Percentiles rank a stretch among this genome's conserved stretches.
These are phyloP conservation scores for Fraxinus angustifolia DNA, from an alignment of 305 asterid species.

Conservation along the genomic window DNA sequence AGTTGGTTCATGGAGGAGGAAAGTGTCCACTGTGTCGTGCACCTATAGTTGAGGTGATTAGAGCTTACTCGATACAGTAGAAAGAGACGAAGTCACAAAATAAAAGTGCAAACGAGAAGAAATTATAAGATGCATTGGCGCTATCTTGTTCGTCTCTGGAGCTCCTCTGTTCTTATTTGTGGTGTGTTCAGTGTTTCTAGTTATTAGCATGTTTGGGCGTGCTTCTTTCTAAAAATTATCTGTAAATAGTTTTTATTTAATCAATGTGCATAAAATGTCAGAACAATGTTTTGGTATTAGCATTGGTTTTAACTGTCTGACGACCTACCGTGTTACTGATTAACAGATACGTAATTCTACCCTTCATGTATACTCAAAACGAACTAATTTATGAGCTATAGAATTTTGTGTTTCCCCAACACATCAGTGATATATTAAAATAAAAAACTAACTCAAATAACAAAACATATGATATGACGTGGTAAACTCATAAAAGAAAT, in stretches of 20 bases:
- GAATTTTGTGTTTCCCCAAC: no score
- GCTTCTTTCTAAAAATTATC: not conserved
- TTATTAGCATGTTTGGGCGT: not conserved
- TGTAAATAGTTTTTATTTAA: not conserved
- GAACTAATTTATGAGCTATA: no score
- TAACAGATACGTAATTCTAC: no score
- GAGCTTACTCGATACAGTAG: slow-evolving; percentile 94
- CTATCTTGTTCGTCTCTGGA: slow-evolving; percentile 25
- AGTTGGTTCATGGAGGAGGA: slow-evolving; percentile 85
- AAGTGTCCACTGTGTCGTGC: slow-evolving; percentile 96
- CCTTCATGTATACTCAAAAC: no score
- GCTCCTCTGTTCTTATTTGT: slow-evolving; percentile 26
- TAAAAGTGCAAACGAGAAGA: not conserved
- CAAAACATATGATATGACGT: no score
- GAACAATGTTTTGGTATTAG: no score
- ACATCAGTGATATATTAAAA: no score
- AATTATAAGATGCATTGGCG: slow-evolving; percentile 28
- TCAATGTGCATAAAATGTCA: no score
- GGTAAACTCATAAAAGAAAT: no score
- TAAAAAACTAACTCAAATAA: no score
- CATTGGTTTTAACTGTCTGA: no score
- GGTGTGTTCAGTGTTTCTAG: slow-evolving; percentile 2
- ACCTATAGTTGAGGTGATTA: slow-evolving; percentile 86
- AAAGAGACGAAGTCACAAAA: slow-evolving; percentile 6
- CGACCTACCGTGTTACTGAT: no score